Evolutionary conservation across 768 basidiomycete genomes (phyloP).

Genomic region (Tricholoma flavovirens): DNA sequence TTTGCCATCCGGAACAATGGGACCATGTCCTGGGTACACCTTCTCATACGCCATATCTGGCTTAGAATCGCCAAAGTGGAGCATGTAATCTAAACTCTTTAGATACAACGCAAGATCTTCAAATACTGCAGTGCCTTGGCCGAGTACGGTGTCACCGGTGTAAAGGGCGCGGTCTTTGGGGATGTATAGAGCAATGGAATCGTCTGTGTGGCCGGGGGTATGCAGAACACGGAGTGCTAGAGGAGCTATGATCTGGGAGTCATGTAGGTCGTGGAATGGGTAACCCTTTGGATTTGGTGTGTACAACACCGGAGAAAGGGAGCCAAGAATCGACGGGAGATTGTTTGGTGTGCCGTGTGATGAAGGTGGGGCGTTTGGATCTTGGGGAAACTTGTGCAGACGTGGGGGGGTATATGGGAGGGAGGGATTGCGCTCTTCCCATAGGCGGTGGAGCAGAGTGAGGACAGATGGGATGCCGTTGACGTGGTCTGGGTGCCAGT

Average conservation of each 20-base stretch:
- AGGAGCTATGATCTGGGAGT: constrained; percentile 46
- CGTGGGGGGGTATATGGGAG: constrained; percentile 58
- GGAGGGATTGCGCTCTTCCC: constrained; percentile 44
- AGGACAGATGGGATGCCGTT: constrained; percentile 73
- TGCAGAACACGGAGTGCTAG: constrained; percentile 61
- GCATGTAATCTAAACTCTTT: constrained; percentile 53
- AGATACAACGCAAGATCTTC: constrained; percentile 75
- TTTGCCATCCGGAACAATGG: constrained; percentile 59
- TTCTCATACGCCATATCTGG: constrained; percentile 27
- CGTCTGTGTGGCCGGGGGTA: constrained; percentile 87
- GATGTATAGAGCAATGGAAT: constrained; percentile 75
- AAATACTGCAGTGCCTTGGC: constrained; percentile 87
- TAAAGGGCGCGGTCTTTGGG: constrained; percentile 71
- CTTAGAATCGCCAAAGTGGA: constrained; percentile 32
- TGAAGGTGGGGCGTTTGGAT: constrained; percentile 13
- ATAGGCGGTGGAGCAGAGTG: constrained; percentile 54
- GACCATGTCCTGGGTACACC: constrained; percentile 91
- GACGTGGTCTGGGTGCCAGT: constrained; percentile 86
- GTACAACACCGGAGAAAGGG: constrained; percentile 40
- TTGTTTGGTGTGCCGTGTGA: constrained; percentile 24
- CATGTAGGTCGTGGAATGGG: constrained; percentile 52
- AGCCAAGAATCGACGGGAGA: constrained; percentile 35
- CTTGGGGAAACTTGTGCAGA: constrained; percentile 66
- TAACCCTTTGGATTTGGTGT: constrained; percentile 36
- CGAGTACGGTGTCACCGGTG: constrained; percentile 88